Base-by-base conservation (phyloP, 768 basidiomycete species). In the Hericium rajendrae region DNA sequence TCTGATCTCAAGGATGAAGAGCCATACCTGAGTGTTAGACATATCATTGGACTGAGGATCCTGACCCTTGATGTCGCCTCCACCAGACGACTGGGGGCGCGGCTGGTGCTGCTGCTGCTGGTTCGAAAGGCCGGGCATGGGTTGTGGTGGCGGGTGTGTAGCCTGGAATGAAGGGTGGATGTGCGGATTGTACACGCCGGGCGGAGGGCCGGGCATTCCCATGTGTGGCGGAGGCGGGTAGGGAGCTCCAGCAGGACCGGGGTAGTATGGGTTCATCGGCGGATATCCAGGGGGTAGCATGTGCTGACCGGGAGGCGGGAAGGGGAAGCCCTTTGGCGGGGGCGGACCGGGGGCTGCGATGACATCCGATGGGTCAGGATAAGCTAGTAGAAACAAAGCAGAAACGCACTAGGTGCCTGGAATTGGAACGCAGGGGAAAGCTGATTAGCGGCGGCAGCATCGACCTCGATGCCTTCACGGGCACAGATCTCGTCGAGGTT, bases 21-120 rank as follows among this genome's bases (percentile, higher is more conserved):
- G 37, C 66, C 70, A 49, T 62, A 81, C 82, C 61, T 80, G 81
- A 6, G 85, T 78, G 66, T 78, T 83, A 52, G 88, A 86, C 77
- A 91, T 79, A 69, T 93, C 88, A 61, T 88, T 84, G 6, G 83
- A 79, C 59, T 86, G 80, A 3, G 91, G 91, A 66, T 92, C 91
- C 62, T 84, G 81, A 52, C 88, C 89, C 66, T 83, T 87, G 64
- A 83, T 79, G 56, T 79, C 72, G 62, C 18, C 62, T 38, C 43
- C 59, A 38, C 46, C 65, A 22, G 70, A 64, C 15, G 68, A 64
- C 32, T 67, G 59, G 6, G 65, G 65, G 13, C 68, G 69, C 11
- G 65, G 59, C 41, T 54, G 64, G 2, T 55, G 67, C 41, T 66
- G 69, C 12, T 60, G 69, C 38, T 66, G 69, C 12, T 60, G 69